A percentile compares a stretch with the other conserved stretches of the same genome.
Evolutionary conservation across 345 rosid species (phyloP).

Genomic region (Pistacia atlantica): DNA sequence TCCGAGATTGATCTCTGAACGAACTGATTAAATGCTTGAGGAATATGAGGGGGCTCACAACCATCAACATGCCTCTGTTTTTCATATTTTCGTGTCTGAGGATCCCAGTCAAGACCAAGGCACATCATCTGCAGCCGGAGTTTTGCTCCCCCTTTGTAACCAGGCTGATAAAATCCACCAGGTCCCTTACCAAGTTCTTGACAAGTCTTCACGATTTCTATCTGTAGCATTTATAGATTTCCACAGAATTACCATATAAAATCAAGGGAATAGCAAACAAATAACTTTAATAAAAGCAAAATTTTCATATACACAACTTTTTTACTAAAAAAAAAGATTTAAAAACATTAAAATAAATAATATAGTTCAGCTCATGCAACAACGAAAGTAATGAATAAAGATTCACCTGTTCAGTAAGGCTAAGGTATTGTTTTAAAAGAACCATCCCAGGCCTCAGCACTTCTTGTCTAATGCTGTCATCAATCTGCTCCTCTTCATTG

Average conservation of each 20-base stretch:
- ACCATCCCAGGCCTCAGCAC: slow-evolving; percentile 63
- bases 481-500: background rate
- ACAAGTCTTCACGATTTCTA: slow-evolving; percentile 48
- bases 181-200: slow-evolving; percentile 44
- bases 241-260: background rate
- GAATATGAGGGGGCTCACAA: slow-evolving; percentile 42
- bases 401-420: slow-evolving; percentile 40
- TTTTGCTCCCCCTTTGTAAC: slow-evolving; percentile 53
- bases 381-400: background rate
- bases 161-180: slow-evolving; percentile 59
- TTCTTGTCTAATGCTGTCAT: slow-evolving; percentile 3
- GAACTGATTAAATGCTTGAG: slow-evolving; percentile 34
- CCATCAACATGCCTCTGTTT: slow-evolving; percentile 28
- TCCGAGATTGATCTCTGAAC: slow-evolving; percentile 45
- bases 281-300: background rate
- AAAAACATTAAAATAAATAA: background rate
- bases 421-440: slow-evolving; percentile 44
- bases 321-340: background rate
- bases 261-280: background rate
- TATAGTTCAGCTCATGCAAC: too few relatives aligned
- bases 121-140: slow-evolving; percentile 63
- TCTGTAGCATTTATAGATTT: slow-evolving; percentile 27
- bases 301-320: background rate
- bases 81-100: slow-evolving; percentile 40
- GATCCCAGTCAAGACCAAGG: slow-evolving; percentile 60